Conservation (phyloP, 495 filamentous ascomycete genomes). For the Trichoderma orchidacearum region DNA sequence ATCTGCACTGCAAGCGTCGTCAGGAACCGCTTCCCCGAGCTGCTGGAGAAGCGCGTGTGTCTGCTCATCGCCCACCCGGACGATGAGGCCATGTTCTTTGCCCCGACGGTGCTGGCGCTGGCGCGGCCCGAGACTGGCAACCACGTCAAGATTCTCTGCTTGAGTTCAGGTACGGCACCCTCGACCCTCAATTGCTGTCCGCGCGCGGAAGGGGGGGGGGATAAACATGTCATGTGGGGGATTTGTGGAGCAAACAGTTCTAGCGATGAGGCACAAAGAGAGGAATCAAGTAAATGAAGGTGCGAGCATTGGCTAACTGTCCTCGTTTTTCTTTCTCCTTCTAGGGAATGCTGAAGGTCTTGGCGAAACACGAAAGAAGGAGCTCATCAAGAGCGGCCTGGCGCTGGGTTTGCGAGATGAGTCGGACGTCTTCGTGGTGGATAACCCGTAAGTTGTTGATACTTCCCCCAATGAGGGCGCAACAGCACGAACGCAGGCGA, state of each 20-base stretch:
- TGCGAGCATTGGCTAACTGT: not conserved
- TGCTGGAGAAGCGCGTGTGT: constrained; percentile 69
- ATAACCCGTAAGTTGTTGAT: constrained; percentile 50
- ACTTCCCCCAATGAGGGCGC: no score
- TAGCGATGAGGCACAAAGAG: not conserved
- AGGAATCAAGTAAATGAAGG: not conserved
- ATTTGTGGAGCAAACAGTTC: not conserved
- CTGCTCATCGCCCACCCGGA: constrained; percentile 94
- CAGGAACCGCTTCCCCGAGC: constrained; percentile 46
- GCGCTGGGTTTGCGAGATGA: constrained; percentile 57
- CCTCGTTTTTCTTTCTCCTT: constrained; percentile 2
- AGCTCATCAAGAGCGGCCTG: constrained; percentile 65
- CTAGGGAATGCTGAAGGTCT: constrained; percentile 75
- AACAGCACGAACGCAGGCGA: no score
- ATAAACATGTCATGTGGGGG: not conserved
- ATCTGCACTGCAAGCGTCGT: constrained; percentile 44
- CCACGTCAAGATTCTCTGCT: constrained; percentile 82
- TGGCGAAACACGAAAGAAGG: constrained; percentile 65
- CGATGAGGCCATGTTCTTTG: constrained; percentile 99
- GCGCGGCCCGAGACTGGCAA: constrained; percentile 64
- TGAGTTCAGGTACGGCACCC: constrained; percentile 55
- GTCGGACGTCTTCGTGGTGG: constrained; percentile 69
- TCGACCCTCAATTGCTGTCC: not conserved
- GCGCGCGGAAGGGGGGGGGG: not conserved
- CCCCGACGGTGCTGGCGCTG: constrained; percentile 71